Percentiles rank a stretch among this genome's conserved stretches.
Evolutionary conservation across 1,284 basidiomycete species (phyloP).

Genomic region (Malassezia slooffiae): DNA sequence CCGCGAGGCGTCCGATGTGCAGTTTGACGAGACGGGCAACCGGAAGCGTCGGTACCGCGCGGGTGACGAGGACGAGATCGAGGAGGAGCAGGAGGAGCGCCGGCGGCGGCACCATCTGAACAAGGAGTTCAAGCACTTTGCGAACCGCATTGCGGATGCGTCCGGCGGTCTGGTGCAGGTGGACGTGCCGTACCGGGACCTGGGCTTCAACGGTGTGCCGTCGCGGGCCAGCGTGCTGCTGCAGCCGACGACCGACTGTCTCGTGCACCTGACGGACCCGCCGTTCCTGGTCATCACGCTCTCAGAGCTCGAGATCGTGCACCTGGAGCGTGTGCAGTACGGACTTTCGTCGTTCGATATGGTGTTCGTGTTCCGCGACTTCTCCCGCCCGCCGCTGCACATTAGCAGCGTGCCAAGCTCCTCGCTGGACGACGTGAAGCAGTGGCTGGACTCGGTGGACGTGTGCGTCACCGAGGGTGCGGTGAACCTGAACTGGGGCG

Average conservation of each 20-base stretch:
- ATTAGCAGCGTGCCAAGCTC: conserved; percentile 39
- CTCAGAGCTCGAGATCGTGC: conserved; percentile 88
- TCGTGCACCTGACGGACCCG: conserved; percentile 86
- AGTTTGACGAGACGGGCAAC: conserved; percentile 98
- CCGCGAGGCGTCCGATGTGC: conserved; percentile 92
- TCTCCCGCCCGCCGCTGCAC: conserved; percentile 72
- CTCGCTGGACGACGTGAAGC: conserved; percentile 42
- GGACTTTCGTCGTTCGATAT: conserved; percentile 94
- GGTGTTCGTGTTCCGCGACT: conserved; percentile 91
- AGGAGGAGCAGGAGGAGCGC: conserved; percentile 94
- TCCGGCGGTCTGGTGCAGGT: conserved; percentile 70
- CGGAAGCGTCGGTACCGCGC: conserved; percentile 92
- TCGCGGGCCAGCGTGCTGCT: conserved; percentile 86
- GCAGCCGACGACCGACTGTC: conserved; percentile 91
- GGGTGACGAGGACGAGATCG: conserved; percentile 97
- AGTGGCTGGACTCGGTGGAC: conserved; percentile 84
- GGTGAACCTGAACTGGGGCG: conserved; percentile 94
- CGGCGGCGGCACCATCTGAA: conserved; percentile 78
- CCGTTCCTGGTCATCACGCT: conserved; percentile 94
- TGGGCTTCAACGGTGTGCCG: conserved; percentile 94
- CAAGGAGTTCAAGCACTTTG: conserved; percentile 87
- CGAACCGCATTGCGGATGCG: conserved; percentile 82
- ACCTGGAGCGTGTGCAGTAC: conserved; percentile 92
- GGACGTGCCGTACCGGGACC: conserved; percentile 91
- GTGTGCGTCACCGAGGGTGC: conserved; percentile 91